Evolutionary conservation across 2,329 filamentous ascomycete species (phyloP).

Genomic region (Exophiala mesophila): DNA sequence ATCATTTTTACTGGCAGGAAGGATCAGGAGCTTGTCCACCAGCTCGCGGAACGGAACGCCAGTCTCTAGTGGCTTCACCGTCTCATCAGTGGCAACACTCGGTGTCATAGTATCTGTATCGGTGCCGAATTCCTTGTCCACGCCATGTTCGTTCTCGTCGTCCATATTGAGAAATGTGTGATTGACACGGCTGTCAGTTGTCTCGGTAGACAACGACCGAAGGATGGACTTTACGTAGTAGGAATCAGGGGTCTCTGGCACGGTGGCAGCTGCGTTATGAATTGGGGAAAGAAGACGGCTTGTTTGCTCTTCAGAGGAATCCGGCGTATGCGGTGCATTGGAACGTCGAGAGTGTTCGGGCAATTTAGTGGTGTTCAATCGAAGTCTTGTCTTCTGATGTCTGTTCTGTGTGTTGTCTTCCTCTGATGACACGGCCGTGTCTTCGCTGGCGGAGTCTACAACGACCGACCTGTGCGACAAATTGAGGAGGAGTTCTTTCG

Average conservation of each 20-base stretch:
- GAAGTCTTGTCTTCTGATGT: slow-evolving; percentile 18
- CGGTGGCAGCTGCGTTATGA: slow-evolving; percentile 3
- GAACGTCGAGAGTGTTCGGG: slow-evolving; percentile 11
- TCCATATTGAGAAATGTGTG: slow-evolving; percentile 30
- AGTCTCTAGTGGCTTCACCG: slow-evolving; percentile 32
- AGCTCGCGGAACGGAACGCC: slow-evolving; percentile 57
- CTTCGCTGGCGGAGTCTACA: slow-evolving; percentile 23
- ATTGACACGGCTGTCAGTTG: slow-evolving; percentile 21
- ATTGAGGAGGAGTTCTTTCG: slow-evolving; percentile 22
- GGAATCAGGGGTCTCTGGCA: slow-evolving; percentile 26
- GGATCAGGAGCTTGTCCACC: slow-evolving; percentile 78
- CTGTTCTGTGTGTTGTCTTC: slow-evolving; percentile 14
- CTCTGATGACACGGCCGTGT: slow-evolving; percentile 12
- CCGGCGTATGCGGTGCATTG: slow-evolving; percentile 22
- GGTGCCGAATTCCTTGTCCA: slow-evolving; percentile 10
- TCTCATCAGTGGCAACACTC: slow-evolving; percentile 26
- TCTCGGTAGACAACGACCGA: slow-evolving; percentile 20
- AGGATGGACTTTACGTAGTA: slow-evolving; percentile 23
- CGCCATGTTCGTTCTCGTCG: slow-evolving; percentile 21
- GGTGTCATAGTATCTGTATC: slow-evolving; percentile 5
- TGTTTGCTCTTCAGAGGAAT: slow-evolving; percentile 21
- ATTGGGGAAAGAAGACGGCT: slow-evolving; percentile 14
- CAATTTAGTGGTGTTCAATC: slow-evolving; percentile 20
- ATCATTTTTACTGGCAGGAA: slow-evolving; percentile 81
- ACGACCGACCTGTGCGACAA: slow-evolving; percentile 17